phyloP scores from a whole-genome alignment of 176 grass and related monocot species.

The Dactylis glomerata region DNA sequence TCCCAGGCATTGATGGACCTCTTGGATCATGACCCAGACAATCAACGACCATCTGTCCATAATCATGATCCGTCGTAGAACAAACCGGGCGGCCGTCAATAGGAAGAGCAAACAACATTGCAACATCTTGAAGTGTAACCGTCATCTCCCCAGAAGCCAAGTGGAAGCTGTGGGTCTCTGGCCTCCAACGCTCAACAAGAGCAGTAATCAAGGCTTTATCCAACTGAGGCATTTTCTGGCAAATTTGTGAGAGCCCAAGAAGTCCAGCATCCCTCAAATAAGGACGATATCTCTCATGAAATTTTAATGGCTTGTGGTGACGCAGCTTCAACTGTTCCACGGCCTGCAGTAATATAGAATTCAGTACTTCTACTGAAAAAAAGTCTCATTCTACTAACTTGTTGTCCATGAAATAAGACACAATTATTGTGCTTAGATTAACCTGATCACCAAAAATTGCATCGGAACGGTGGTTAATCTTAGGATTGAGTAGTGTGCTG shows the following conservation, averaged over 20 bases:
- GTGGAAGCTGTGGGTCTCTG: slow-evolving; percentile 58
- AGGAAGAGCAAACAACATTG: slow-evolving; percentile 51
- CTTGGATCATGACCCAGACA: slow-evolving; percentile 52
- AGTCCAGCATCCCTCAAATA: slow-evolving; percentile 50
- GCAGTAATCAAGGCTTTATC: slow-evolving; percentile 61
- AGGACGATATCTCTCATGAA: slow-evolving; percentile 52
- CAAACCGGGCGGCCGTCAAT: slow-evolving; percentile 50
- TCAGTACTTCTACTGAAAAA: neutral
- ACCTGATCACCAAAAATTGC: slow-evolving; percentile 60
- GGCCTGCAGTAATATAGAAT: slow-evolving; percentile 26
- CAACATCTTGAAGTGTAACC: slow-evolving; percentile 56
- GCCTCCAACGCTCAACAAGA: slow-evolving; percentile 58
- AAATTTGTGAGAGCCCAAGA: slow-evolving; percentile 56
- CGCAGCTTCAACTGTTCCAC: slow-evolving; percentile 58
- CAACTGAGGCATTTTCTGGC: slow-evolving; percentile 54
- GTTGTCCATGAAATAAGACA: neutral
- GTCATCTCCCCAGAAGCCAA: slow-evolving; percentile 53
- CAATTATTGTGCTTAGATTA: slow-evolving; percentile 7
- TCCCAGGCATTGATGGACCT: slow-evolving; percentile 53
- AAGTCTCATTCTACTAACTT: neutral
- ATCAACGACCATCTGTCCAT: slow-evolving; percentile 50
- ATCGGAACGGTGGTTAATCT: slow-evolving; percentile 50
- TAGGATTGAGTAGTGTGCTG: slow-evolving; percentile 46
- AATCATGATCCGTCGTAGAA: slow-evolving; percentile 54
- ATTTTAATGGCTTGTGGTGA: slow-evolving; percentile 56